Evolutionary conservation across 192 early-diverging fungal genomes (phyloP), one percentile per base, ranked within the genome.

Genomic region (Geosiphon pyriformis): DNA sequence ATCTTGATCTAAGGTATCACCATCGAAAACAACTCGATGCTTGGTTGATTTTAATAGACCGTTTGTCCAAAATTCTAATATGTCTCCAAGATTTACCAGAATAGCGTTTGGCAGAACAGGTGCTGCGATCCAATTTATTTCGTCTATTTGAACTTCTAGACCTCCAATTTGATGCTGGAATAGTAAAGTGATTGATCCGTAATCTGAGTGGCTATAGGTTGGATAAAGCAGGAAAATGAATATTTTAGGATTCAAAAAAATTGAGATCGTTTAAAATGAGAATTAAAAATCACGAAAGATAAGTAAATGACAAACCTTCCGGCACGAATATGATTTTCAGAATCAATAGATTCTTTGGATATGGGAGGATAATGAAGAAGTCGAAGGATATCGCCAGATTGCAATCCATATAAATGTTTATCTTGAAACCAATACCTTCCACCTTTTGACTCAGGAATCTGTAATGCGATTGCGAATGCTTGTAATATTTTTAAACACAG

Each of bases 131-230:
- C 85, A 90, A 10, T 72, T 59, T 3, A 59, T 72, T 33, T 68
- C 34, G 32, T 71, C 70, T 8, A 75, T 68, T 65, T 81, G 76
- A 4, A 85, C 75, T 62, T 85, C 83, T 27, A 85, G 69, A 20
- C 83, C 83, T 29, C 80, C 76, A 42, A 82, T 73, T 51, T 85
- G 81, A 65, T 85, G 77, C 71, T 88, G 88, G 67, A 88, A 87
- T 31, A 90, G 62, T 3, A 89, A 57, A 4, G 87, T 89, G 22
- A 89, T 65, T 0, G 83, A 81, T 4, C 88, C 88, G 69, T 90
- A 90, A 67, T 90, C 88, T 0, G 87, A 81, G 27, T 85, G 82
- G 55, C 79, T 83, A 65, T 23, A 22, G 18, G 33, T n/a, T n/a
- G n/a, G n/a, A n/a, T n/a, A n/a, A n/a, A n/a, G n/a, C n/a, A n/a